Base-by-base conservation (phyloP, 495 filamentous ascomycete genomes). In the Penicillium crystallinum region DNA sequence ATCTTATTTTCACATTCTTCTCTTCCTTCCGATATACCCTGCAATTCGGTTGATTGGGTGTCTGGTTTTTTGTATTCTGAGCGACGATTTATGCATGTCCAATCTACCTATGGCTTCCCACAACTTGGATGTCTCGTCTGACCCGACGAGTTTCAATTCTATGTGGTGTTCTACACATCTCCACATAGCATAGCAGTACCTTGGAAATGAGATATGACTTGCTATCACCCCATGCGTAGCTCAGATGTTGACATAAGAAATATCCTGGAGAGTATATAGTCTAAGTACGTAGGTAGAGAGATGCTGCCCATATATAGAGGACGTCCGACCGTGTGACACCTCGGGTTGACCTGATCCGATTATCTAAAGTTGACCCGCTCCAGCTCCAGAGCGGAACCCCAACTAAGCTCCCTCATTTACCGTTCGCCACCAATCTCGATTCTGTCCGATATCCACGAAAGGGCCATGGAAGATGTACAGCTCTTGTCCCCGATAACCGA, bases 381-480 rank as follows among this genome's bases (percentile, higher is more conserved):
- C 34, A 15, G 36, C 50, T 52, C 59, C 55, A 34, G 12, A 36
- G 51, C 51, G 53, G 53, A 59, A 57, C 56, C 44, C 52, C 51
- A 27, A 51, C 39, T 42, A 59, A 47, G 30, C 45, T 46, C 38
- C 4, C 35, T 45, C 46, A 23, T 48, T 10, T 23, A 31, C 14
- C 14, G 2, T 33, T 19, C 25, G n/a, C 6, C 6, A 23, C 11
- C 4, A 1, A n/a, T 21, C 27, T 21, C 1, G 18, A 38, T 21
- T 12, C 18, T 39, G 25, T 18, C 41, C 21, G 17, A 35, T 17
- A 29, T n/a, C 18, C 31, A 18, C 39, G 21, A 30, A 14, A 25
- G 17, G 47, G 58, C 42, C 42, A 77, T 75, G 73, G 66, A 68
- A 52, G 53, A 65, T 60, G 53, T 40, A 42, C 10, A 47, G 39